Conservation (phyloP, 2,329 filamentous ascomycete species). For the Fusarium sp. region DNA sequence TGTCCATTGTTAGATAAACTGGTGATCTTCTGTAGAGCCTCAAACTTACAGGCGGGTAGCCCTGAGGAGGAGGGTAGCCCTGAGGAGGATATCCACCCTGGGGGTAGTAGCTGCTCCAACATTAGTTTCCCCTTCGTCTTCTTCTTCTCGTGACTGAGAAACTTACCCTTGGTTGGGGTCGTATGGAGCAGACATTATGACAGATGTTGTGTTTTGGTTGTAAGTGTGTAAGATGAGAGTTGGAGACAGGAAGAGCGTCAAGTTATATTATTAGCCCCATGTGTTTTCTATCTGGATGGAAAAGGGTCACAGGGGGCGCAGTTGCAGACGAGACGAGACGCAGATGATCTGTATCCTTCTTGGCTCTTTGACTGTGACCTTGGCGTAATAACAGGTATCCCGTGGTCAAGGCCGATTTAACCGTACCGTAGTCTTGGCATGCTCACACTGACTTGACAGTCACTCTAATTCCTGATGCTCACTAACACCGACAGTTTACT, state of each 20-base stretch:
- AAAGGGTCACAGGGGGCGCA: background rate
- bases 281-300: background rate
- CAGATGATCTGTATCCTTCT: constrained; percentile 32
- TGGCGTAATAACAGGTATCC: constrained; percentile 33
- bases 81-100: constrained; percentile 37
- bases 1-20: background rate
- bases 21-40: background rate
- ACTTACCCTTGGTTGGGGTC: constrained; percentile 30
- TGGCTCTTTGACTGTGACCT: constrained; percentile 25
- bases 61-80: constrained; percentile 32
- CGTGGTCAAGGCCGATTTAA: constrained; percentile 32
- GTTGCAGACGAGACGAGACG: background rate
- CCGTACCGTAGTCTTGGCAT: constrained; percentile 36
- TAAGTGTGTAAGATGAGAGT: background rate
- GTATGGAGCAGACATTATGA: constrained; percentile 36
- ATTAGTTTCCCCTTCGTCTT: background rate
- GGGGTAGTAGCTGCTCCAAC: constrained; percentile 29
- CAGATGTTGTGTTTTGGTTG: background rate
- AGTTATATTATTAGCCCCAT: constrained; percentile 8
- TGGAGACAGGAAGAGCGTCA: background rate
- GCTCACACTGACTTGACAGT: background rate
- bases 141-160: rapidly evolving
- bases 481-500: background rate
- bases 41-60: constrained; percentile 33
- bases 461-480: background rate